Base-by-base conservation (phyloP, 306 rosid species). In the Lagenaria siceraria region DNA sequence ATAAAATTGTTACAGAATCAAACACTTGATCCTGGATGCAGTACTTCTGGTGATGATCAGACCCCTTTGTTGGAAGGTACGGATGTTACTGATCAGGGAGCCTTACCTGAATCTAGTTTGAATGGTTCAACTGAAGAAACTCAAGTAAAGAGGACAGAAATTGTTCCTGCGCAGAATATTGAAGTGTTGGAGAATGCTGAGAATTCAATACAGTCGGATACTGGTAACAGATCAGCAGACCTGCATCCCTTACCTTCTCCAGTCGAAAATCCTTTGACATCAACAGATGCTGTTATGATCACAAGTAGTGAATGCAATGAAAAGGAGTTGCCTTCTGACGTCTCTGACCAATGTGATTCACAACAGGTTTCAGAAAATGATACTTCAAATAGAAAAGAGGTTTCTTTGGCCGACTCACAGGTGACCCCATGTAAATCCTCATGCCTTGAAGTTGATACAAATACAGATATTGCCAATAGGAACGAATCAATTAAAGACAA, bases 181-280 rank as follows among this genome's bases (percentile, higher is more conserved):
- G 75, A 75, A 58, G 27, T 68, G 79, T 56, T 71, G 22, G 81
- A 55, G 58, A 78, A 75, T 63, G 49, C 60, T 70, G 87, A 78
- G 64, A 68, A 79, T 79, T 64, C 72, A 64, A 31, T 42, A 33
- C 25, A 36, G 72, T 35, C 19, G 49, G 49, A 36, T 64, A 35
- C 48, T 35, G 72, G 22, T 74, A 82, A 87, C 53, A 81, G 61
- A 75, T 77, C 79, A 31, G 77, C 78, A 7, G 83, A 72, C 13
- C 79, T 81, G 70, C 81, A 81, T 78, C 86, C 82, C 56, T 35
- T 74, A 76, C 77, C 82, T 80, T 82, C 87, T 62, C 86, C 80
- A 84, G 87, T 85, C 72, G 75, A 81, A 65, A 77, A 40, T 64
- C 64, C 56, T 80, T 77, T 52, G 38, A 42, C 69, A 73, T 40